Base-by-base conservation (phyloP, 495 filamentous ascomycete genomes). In the Chaetomium tenue region DNA sequence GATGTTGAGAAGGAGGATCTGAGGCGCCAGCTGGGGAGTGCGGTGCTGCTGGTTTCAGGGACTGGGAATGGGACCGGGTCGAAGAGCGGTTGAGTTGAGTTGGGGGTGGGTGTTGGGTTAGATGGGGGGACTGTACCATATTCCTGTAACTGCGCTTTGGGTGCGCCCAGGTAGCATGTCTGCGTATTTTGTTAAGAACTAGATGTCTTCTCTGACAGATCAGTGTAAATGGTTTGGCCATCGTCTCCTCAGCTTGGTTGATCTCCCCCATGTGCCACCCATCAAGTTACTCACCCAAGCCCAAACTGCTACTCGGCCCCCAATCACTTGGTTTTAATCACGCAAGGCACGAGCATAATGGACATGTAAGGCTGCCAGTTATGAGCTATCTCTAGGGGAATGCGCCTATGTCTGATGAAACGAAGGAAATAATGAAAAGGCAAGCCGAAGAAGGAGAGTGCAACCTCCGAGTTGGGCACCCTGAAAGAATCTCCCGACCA, bases 1-100 rank as follows among this genome's bases (percentile, higher is more conserved):
- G 94, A 98, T 85, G 94, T 98, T 3, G 88, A 96, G 70, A 91
- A 87, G 75, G 94, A 96, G 77, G 94, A 98, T 78, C 48, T 98
- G 68, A 84, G 83, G 75, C 83, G 94, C 67, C 94, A 97, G 79
- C 75, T 98, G 63, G 94, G 93, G 22, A 93, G 90, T 75, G 88
- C 91, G 44, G 81, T 97, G 25, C 68, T 97, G 63, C 75, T 96
- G 58, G 89, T 96, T 30, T 85, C 83, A 58, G 89, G 90, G 6
- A 75, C 65, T 18, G 75, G 78, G 44, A 51, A 5, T 9, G 40
- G 3, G n/a, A 26, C 26, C 3, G 28, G 28, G 28, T 39, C n/a
- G 0, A 44, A 44, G 58, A 48, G 58, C 8, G 25, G 42, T 11
- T 47, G 42, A 60, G n/a, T 18, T 28, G 46, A 39, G 26, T 12